These are phyloP conservation scores for Trichoderma guizhouense DNA, from an alignment of 2,329 filamentous ascomycete genomes.

Conservation along the genomic window DNA sequence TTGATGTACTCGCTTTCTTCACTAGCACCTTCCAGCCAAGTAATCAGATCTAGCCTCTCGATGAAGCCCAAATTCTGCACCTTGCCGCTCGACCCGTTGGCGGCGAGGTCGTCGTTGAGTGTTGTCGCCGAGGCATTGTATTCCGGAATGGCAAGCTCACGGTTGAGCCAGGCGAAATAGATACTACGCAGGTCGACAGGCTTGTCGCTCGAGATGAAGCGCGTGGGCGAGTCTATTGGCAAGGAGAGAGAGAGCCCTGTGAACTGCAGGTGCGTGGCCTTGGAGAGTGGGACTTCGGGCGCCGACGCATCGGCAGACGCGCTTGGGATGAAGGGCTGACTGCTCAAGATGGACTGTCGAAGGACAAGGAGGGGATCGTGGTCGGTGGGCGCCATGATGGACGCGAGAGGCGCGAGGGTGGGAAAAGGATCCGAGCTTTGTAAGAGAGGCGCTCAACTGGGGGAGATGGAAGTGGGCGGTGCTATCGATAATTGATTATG, in stretches of 20 bases:
- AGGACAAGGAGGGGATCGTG: slow-evolving; percentile 80
- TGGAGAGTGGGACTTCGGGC: slow-evolving; percentile 62
- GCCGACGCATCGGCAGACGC: slow-evolving; percentile 63
- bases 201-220: slow-evolving; percentile 75
- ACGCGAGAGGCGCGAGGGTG: background rate
- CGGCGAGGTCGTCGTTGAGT: slow-evolving; percentile 70
- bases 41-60: slow-evolving; percentile 85
- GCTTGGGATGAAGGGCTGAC: slow-evolving; percentile 68
- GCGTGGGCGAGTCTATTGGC: slow-evolving; percentile 70
- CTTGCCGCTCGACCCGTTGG: slow-evolving; percentile 57
- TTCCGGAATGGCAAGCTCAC: slow-evolving; percentile 82
- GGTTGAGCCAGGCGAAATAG: slow-evolving; percentile 94
- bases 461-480: background rate
- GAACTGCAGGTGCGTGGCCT: slow-evolving; percentile 79
- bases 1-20: slow-evolving; percentile 93
- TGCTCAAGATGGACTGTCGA: slow-evolving; percentile 74
- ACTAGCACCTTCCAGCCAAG: slow-evolving; percentile 86
- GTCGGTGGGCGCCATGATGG: slow-evolving; percentile 38
- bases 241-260: slow-evolving; percentile 59
- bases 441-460: background rate
- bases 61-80: slow-evolving; percentile 90
- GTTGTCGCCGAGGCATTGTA: slow-evolving; percentile 82
- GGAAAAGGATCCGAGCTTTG: background rate
- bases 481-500: background rate
- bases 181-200: slow-evolving; percentile 87